phyloP scores from a whole-genome alignment of 2,329 filamentous ascomycete genomes.

The Aureobasidium subglaciale region DNA sequence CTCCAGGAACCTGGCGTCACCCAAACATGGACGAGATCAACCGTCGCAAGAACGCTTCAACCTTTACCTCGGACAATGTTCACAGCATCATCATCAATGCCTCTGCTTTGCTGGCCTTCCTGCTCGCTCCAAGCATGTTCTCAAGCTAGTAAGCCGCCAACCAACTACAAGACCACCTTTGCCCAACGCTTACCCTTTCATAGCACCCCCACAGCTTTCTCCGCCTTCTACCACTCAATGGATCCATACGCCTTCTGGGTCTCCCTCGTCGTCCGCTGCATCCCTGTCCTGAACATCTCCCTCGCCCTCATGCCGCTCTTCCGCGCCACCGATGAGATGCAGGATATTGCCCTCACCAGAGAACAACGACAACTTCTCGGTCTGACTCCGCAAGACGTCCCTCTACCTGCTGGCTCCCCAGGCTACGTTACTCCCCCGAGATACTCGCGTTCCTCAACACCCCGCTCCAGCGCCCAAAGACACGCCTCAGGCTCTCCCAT shows the following conservation, averaged over 20 bases:
- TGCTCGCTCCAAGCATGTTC: constrained; percentile 33
- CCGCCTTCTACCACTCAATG: constrained; percentile 18
- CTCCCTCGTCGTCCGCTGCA: constrained; percentile 46
- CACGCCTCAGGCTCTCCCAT: constrained; percentile 29
- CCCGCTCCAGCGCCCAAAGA: constrained; percentile 39
- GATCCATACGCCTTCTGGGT: constrained; percentile 34
- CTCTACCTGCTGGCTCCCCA: constrained; percentile 58
- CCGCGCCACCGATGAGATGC: constrained; percentile 65
- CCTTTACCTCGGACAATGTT: constrained; percentile 72
- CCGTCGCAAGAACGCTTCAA: constrained; percentile 67
- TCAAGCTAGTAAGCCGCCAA: constrained; percentile 14
- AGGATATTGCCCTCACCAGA: constrained; percentile 87
- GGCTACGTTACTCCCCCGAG: constrained; percentile 75
- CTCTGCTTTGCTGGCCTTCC: constrained; percentile 45
- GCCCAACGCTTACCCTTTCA: constrained; percentile 19
- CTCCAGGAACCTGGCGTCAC: constrained; percentile 75
- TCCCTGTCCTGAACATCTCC: constrained; percentile 56
- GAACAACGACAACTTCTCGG: constrained; percentile 79
- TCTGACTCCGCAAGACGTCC: constrained; percentile 58
- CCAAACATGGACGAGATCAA: constrained; percentile 83
- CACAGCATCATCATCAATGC: constrained; percentile 63
- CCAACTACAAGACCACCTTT: not conserved
- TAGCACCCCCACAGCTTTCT: constrained; percentile 24
- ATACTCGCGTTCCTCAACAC: constrained; percentile 69
- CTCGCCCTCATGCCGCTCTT: constrained; percentile 66